A percentile compares a stretch with the other conserved stretches of the same genome.
Evolutionary conservation across 2,329 filamentous ascomycete species (phyloP).

Genomic region (Alternaria sp.): DNA sequence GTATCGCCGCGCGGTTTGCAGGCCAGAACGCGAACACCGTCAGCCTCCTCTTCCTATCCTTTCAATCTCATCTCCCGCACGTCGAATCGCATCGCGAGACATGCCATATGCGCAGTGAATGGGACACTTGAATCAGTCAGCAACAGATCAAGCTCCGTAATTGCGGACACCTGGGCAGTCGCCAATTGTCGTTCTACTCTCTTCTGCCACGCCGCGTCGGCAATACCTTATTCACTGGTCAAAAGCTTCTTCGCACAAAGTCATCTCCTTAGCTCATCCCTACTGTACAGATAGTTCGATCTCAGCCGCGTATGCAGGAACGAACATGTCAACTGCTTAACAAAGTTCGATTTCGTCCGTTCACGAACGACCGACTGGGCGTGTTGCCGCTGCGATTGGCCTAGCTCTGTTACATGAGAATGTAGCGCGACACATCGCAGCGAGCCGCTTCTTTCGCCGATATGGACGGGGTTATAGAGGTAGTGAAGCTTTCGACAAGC

Average conservation of each 20-base stretch:
- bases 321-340: not conserved
- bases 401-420: not conserved
- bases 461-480: not conserved
- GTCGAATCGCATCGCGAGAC: not conserved
- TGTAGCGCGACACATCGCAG: not conserved
- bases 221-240: not conserved
- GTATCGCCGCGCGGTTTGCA: not conserved
- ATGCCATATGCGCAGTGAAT: not conserved
- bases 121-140: not conserved
- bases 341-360: not conserved
- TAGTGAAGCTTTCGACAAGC: not conserved
- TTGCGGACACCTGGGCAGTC: not conserved
- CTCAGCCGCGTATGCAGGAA: not conserved
- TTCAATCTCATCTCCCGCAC: not conserved
- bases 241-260: not conserved
- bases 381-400: not conserved
- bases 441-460: not conserved
- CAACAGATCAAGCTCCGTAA: not conserved
- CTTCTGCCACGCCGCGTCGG: not conserved
- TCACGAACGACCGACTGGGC: not conserved
- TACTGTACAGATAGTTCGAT: not conserved
- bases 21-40: not conserved
- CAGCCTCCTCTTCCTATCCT: not conserved
- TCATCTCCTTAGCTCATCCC: not conserved
- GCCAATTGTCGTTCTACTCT: not conserved